A percentile compares a stretch with the other conserved stretches of the same genome.
phyloP scores from a whole-genome alignment of 441 rosid genomes.

The Sinapis alba region DNA sequence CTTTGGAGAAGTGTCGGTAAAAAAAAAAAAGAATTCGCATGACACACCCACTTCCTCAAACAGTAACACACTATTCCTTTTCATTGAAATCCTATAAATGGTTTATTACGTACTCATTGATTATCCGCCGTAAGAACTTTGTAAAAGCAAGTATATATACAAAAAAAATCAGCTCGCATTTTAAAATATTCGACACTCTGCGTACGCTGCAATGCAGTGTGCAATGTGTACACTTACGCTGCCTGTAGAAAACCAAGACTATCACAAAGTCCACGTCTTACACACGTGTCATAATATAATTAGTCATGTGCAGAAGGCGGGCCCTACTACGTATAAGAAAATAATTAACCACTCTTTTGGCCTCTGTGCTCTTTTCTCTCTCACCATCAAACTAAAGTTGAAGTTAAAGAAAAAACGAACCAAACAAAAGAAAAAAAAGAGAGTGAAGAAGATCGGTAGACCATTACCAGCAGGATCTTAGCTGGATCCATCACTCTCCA shows the following conservation, averaged over 20 bases:
- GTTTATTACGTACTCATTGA: not conserved
- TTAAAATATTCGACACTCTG: not conserved
- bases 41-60: slow-evolving; percentile 18
- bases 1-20: slow-evolving; percentile 20
- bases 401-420: not conserved
- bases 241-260: slow-evolving; percentile 11
- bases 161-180: slow-evolving; percentile 15
- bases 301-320: slow-evolving; percentile 9
- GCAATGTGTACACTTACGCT: not conserved
- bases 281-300: slow-evolving; percentile 10
- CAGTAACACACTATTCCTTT: not conserved
- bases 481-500: slow-evolving; percentile 57
- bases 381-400: not conserved
- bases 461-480: slow-evolving; percentile 57
- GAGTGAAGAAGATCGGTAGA: slow-evolving; percentile 25
- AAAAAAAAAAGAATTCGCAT: slow-evolving; percentile 12
- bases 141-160: not conserved
- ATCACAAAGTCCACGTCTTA: slow-evolving; percentile 33
- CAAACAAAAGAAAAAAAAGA: not conserved
- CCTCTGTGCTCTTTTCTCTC: slow-evolving; percentile 19
- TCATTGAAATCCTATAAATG: not conserved
- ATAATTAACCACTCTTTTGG: slow-evolving; percentile 39
- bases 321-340: slow-evolving; percentile 23
- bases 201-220: not conserved
- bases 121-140: slow-evolving; percentile 18